Percentiles rank a stretch among this genome's conserved stretches.
Evolutionary conservation across 768 basidiomycete genomes (phyloP).

Genomic region (Boletus barrowsii): DNA sequence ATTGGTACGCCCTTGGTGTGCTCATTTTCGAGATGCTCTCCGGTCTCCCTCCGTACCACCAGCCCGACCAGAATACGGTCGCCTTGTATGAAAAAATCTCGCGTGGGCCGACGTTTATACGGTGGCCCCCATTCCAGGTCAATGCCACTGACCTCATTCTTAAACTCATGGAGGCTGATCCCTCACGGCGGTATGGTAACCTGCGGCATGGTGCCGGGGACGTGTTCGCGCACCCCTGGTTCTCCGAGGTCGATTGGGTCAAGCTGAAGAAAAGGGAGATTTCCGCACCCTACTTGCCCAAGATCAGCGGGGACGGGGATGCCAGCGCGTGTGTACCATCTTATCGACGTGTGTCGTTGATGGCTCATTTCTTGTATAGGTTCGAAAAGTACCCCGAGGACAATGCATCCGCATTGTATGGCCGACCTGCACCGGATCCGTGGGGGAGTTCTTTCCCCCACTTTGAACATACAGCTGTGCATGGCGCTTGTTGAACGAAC

Average conservation of each 20-base stretch:
- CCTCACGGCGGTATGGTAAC: constrained; percentile 88
- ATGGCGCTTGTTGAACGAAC: constrained; percentile 29
- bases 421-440: constrained; percentile 51
- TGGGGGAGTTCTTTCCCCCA: constrained; percentile 72
- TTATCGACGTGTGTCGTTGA: neutral
- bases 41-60: constrained; percentile 93
- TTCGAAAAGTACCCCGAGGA: constrained; percentile 82
- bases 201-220: constrained; percentile 84
- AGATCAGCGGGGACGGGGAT: constrained; percentile 90
- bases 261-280: constrained; percentile 81
- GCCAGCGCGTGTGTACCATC: constrained; percentile 75
- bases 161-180: constrained; percentile 86
- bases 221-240: constrained; percentile 93
- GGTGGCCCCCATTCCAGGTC: constrained; percentile 74
- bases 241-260: constrained; percentile 90
- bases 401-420: constrained; percentile 59
- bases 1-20: constrained; percentile 98
- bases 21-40: constrained; percentile 98
- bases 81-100: constrained; percentile 91
- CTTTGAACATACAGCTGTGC: constrained; percentile 61
- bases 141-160: constrained; percentile 86
- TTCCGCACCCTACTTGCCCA: constrained; percentile 91
- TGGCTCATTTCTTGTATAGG: constrained; percentile 32
- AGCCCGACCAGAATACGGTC: constrained; percentile 79
- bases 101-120: constrained; percentile 66